A percentile compares a stretch with the other conserved stretches of the same genome.
Evolutionary conservation across 108 stramenopile species (phyloP).

Genomic region (Aureococcus anophagefferens): DNA sequence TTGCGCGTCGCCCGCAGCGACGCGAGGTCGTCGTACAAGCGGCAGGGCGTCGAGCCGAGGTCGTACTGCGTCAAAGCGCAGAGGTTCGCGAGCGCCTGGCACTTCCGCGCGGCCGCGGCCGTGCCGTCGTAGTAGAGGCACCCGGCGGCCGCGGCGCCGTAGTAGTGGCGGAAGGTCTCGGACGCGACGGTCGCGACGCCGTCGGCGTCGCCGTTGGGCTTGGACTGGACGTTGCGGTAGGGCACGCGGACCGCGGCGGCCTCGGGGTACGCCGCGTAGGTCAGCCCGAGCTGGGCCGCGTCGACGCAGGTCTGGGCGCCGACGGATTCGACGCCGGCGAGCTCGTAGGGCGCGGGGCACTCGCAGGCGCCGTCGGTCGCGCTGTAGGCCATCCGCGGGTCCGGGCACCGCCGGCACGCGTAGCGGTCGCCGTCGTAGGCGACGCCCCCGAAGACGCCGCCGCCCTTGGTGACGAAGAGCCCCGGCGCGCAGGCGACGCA

Average conservation of each 20-base stretch:
- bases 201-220: conserved; percentile 21
- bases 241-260: conserved; percentile 19
- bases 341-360: conserved; percentile 33
- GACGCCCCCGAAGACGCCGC: conserved; percentile 23
- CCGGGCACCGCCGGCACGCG: conserved; percentile 49
- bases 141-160: conserved; percentile 31
- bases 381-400: conserved; percentile 47
- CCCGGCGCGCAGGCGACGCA: conserved; percentile 24
- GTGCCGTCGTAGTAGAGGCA: conserved; percentile 42
- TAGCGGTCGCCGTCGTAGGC: conserved; percentile 26
- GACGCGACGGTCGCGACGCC: conserved; percentile 12
- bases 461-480: conserved; percentile 8
- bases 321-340: conserved; percentile 36
- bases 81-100: conserved; percentile 57
- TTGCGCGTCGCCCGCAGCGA: conserved; percentile 16
- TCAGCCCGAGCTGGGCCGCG: conserved; percentile 9
- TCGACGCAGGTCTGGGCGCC: conserved; percentile 39
- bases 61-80: conserved; percentile 61
- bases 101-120: conserved; percentile 14
- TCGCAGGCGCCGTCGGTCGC: conserved; percentile 31
- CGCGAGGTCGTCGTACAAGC: conserved; percentile 23
- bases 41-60: conserved; percentile 40
- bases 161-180: conserved; percentile 42
- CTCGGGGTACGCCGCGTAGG: conserved; percentile 11
- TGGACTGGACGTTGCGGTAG: conserved; percentile 16